A percentile compares a stretch with the other conserved stretches of the same genome.
phyloP scores from a whole-genome alignment of 768 basidiomycete species.

The Termitomyces sp. region DNA sequence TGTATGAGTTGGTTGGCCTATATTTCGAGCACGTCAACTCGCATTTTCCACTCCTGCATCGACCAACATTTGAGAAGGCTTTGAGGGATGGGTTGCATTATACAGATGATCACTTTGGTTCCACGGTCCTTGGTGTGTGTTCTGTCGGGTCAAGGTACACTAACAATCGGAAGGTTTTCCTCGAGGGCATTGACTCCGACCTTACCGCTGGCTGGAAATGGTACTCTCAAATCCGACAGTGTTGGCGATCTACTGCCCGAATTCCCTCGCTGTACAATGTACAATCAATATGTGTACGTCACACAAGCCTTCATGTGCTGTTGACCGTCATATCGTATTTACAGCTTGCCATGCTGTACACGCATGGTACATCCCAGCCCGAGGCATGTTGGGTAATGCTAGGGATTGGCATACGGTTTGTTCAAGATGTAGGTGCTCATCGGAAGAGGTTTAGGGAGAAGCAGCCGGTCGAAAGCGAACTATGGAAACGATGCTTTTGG shows the following conservation, averaged over 20 bases:
- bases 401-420: conserved; percentile 53
- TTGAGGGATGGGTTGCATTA: conserved; percentile 45
- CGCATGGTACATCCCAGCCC: conserved; percentile 41
- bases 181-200: conserved; percentile 30
- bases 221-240: conserved; percentile 57
- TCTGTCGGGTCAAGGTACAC: conserved; percentile 59
- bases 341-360: conserved; percentile 37
- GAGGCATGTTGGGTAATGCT: conserved; percentile 49
- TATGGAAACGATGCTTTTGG: conserved; percentile 59
- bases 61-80: conserved; percentile 55
- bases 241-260: conserved; percentile 53
- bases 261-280: conserved; percentile 64
- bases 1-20: conserved; percentile 43
- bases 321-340: neutral
- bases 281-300: conserved; percentile 60
- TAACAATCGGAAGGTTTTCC: conserved; percentile 41
- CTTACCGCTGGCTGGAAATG: conserved; percentile 59
- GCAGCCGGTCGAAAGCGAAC: conserved; percentile 47
- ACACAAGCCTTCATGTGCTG: conserved; percentile 11
- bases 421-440: conserved; percentile 59
- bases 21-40: conserved; percentile 57
- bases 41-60: conserved; percentile 61
- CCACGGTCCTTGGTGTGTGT: conserved; percentile 59
- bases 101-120: conserved; percentile 46
- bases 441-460: conserved; percentile 28